Percentiles rank a stretch among this genome's conserved stretches.
These are phyloP conservation scores for Jamesozyma spencerorum DNA, from an alignment of 805 yeast species.

Conservation along the genomic window DNA sequence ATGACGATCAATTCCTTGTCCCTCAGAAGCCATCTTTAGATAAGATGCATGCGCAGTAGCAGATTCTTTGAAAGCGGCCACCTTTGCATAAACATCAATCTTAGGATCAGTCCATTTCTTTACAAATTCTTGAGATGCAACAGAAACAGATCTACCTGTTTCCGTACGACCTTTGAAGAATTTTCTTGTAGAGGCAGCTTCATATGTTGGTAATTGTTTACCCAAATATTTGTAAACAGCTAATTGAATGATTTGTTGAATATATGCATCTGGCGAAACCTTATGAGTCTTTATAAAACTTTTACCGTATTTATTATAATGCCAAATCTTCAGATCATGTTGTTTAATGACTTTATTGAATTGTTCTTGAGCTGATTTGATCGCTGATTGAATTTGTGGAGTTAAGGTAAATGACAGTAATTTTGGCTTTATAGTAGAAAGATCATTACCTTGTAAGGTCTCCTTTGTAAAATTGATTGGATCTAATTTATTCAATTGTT, in stretches of 20 bases:
- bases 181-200: constrained; percentile 88
- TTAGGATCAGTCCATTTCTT: constrained; percentile 57
- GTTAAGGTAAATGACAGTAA: constrained; percentile 51
- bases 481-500: constrained; percentile 44
- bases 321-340: constrained; percentile 72
- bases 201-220: constrained; percentile 80
- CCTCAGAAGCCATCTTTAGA: constrained; percentile 69
- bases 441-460: not conserved
- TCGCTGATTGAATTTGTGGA: constrained; percentile 40
- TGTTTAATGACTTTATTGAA: constrained; percentile 45
- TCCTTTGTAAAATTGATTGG: constrained; percentile 18
- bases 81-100: constrained; percentile 42
- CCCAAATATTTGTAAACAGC: constrained; percentile 83
- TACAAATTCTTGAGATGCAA: constrained; percentile 61
- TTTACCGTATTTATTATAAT: constrained; percentile 80
- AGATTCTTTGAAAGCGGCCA: constrained; percentile 63
- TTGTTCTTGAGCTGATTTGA: constrained; percentile 45
- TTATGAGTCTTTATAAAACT: constrained; percentile 73
- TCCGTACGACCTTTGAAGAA: constrained; percentile 89
- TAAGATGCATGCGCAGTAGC: constrained; percentile 64
- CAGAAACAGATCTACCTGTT: constrained; percentile 77
- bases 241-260: constrained; percentile 84
- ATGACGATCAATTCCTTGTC: constrained; percentile 89
- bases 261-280: constrained; percentile 85
- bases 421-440: constrained; percentile 1